Evolutionary conservation across 75 land plant species (phyloP), one percentile per base, ranked within the genome.

Genomic region (Sequoiadendron giganteum): DNA sequence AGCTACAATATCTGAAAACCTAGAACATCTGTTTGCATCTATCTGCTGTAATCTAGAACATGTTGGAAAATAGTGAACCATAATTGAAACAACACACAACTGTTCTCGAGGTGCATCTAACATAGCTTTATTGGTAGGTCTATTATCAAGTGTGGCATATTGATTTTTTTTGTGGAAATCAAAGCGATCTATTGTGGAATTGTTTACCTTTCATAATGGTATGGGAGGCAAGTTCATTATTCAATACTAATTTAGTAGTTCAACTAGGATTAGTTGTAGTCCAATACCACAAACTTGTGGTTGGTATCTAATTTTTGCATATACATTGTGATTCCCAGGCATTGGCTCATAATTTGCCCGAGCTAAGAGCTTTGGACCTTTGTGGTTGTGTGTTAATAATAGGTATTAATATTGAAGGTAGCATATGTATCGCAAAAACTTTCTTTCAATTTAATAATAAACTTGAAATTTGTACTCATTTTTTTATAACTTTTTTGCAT

Each of bases 331-430:
- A 75, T 45, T 42, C 89, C 88, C 95, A 98, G 99, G 98, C 99
- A n/a, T 91, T 98, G 68, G 99, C 92, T 38, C 88, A 90, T 34
- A 93, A 95, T 86, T 98, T 98, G 99, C 85, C 96, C 99, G 99
- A 97, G 85, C 88, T 98, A 3, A 89, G 99, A 68, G 92, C 92
- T 36, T 88, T 98, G 21, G 99, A 98, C 88, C 87, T 98, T 86
- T 98, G 98, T 91, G 97, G 99, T 11, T 96, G 98, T 89, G 90
- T 93, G 40, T 91, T 84, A 70, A 98, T 98, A 87, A 96, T 98
- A 93, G 99, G 99, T 98, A 91, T 39, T 10, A 21, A 48, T 13
- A 61, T 77, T 47, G 21, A 75, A 36, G 39, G 25, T 21, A 86
- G 18, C 72, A 49, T 14, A 42, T 85, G 70, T 16, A 85, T 13